These are phyloP conservation scores for Cyclotella kingstonii DNA, from an alignment of 108 stramenopile genomes.

Conservation along the genomic window DNA sequence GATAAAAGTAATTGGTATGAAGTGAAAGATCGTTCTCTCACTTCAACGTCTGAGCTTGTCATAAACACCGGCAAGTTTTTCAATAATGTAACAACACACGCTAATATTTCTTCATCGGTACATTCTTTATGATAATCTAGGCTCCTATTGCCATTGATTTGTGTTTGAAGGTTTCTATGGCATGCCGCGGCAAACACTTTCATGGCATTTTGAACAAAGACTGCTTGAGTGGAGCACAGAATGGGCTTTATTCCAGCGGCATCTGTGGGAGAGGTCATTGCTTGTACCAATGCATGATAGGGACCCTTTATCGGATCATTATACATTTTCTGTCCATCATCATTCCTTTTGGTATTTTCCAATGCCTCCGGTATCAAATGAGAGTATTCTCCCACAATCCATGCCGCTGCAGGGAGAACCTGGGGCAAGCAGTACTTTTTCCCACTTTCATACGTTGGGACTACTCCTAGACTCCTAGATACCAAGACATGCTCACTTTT, in stretches of 20 bases:
- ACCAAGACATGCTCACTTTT: conserved; percentile 73
- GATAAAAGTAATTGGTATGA: conserved; percentile 62
- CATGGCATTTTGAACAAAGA: conserved; percentile 87
- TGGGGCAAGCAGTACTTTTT: conserved; percentile 58
- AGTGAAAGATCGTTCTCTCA: conserved; percentile 88
- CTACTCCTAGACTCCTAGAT: conserved; percentile 36
- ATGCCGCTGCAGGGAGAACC: conserved; percentile 89
- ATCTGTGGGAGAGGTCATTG: conserved; percentile 56
- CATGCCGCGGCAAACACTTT: conserved; percentile 87
- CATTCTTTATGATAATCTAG: conserved; percentile 26
- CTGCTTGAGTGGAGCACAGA: conserved; percentile 61
- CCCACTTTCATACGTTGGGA: conserved; percentile 14
- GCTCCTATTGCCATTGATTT: conserved; percentile 19
- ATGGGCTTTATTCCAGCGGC: conserved; percentile 48
- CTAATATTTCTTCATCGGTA: conserved; percentile 55
- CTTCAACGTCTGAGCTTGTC: conserved; percentile 78
- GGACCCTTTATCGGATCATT: conserved; percentile 45
- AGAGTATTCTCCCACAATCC: conserved; percentile 96
- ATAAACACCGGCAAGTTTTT: conserved; percentile 54
- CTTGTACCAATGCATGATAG: conserved; percentile 71
- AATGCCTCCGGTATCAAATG: conserved; percentile 66
- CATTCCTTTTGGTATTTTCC: conserved; percentile 39
- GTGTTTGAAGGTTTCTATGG: conserved; percentile 36
- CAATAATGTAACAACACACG: conserved; percentile 50
- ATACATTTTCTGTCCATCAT: conserved; percentile 48